Conservation (phyloP, 208 protist species). For the Paratrypanosoma confusum region DNA sequence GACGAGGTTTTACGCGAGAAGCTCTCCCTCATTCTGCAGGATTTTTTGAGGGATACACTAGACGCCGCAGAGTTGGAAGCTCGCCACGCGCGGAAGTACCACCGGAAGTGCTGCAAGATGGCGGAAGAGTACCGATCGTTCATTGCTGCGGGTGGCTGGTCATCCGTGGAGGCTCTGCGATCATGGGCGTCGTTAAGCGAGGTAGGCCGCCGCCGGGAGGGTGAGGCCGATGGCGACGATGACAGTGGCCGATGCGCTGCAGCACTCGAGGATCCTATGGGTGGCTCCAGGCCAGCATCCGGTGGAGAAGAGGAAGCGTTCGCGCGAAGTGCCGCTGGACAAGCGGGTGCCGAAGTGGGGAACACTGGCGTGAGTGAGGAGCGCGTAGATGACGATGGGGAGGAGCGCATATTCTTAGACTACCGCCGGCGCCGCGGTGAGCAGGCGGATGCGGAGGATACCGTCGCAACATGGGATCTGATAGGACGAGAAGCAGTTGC, state of each 20-base stretch:
- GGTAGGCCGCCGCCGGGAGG: too few relatives aligned
- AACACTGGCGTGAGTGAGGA: background rate
- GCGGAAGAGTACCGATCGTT: conserved; percentile 54
- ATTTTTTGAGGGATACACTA: conserved; percentile 69
- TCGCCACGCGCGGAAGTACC: conserved; percentile 54
- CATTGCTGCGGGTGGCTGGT: conserved; percentile 39
- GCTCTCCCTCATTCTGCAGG: conserved; percentile 59
- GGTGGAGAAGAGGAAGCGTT: too few relatives aligned
- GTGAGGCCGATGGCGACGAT: background rate
- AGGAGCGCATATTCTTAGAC: conserved; percentile 16
- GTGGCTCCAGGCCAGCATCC: too few relatives aligned
- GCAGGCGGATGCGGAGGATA: conserved; percentile 33
- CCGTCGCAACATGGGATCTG: conserved; percentile 46
- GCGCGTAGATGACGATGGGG: conserved; percentile 3
- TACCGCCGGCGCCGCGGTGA: conserved; percentile 36
- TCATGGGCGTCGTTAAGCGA: too few relatives aligned
- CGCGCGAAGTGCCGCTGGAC: too few relatives aligned
- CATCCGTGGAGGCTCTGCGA: conserved; percentile 12
- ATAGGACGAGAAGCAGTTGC: background rate
- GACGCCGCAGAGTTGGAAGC: conserved; percentile 44
- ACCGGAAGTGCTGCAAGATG: conserved; percentile 30
- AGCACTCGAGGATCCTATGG: background rate
- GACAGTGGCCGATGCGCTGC: background rate
- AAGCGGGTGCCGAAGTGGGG: too few relatives aligned
- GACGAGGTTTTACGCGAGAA: conserved; percentile 60